These are phyloP conservation scores for Drechslerella stenobrocha DNA, from an alignment of 2,329 filamentous ascomycete genomes.

Conservation along the genomic window DNA sequence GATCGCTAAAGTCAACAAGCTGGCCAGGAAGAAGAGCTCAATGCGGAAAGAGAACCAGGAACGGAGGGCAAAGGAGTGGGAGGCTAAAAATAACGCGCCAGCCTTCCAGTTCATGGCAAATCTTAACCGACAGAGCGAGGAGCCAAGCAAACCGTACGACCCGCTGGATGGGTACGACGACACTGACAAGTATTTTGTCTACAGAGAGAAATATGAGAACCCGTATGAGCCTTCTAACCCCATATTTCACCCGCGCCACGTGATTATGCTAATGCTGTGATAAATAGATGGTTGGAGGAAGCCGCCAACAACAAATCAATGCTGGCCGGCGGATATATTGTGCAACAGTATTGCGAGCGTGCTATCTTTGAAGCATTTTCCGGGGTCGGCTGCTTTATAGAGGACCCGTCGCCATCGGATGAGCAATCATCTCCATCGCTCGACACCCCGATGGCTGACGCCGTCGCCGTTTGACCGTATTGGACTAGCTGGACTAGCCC, in stretches of 20 bases:
- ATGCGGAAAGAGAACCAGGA: constrained; percentile 50
- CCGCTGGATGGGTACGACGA: constrained; percentile 78
- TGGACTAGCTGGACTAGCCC: constrained; percentile 16
- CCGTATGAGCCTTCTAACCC: constrained; percentile 53
- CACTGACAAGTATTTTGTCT: constrained; percentile 68
- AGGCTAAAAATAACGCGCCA: constrained; percentile 49
- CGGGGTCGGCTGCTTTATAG: constrained; percentile 82
- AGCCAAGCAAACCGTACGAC: constrained; percentile 77
- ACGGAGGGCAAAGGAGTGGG: constrained; percentile 45
- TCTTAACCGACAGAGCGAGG: constrained; percentile 65
- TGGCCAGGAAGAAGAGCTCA: constrained; percentile 52
- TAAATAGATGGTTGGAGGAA: constrained; percentile 64
- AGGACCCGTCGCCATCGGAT: constrained; percentile 64
- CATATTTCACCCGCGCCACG: not conserved
- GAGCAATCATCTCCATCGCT: constrained; percentile 6
- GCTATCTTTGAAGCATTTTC: constrained; percentile 87
- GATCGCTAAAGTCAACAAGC: constrained; percentile 48
- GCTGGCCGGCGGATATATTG: constrained; percentile 78
- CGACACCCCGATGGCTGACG: constrained; percentile 36
- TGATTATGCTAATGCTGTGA: not conserved
- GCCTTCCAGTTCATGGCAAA: constrained; percentile 59
- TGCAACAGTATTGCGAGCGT: constrained; percentile 77
- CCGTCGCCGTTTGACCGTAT: constrained; percentile 10
- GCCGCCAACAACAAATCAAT: constrained; percentile 68
- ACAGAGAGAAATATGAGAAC: constrained; percentile 73